phyloP scores from a whole-genome alignment of 306 rosid genomes.

The Sindora glabra region DNA sequence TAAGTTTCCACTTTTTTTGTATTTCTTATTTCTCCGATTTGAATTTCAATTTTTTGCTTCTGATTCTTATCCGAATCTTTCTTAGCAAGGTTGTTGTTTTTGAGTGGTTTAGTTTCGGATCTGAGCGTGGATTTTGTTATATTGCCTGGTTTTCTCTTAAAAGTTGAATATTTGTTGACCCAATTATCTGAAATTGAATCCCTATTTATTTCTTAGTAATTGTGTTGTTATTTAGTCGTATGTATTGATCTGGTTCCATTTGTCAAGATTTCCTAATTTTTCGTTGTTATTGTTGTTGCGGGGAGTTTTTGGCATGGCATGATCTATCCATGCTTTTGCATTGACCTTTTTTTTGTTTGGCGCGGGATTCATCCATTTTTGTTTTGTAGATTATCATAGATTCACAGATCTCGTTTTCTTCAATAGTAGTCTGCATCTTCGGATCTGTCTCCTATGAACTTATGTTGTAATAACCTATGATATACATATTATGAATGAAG shows the following conservation, averaged over 20 bases:
- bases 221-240: neutral
- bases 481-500: too few relatives aligned
- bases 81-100: neutral
- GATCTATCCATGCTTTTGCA: neutral
- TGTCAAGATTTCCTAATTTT: neutral
- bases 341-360: neutral
- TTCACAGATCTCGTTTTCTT: neutral
- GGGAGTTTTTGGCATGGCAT: neutral
- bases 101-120: neutral
- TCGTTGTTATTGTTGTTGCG: neutral
- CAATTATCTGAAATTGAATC: neutral
- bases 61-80: neutral
- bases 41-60: neutral
- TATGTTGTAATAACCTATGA: neutral
- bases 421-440: too few relatives aligned
- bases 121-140: neutral
- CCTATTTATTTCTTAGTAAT: too few relatives aligned
- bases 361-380: neutral
- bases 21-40: neutral
- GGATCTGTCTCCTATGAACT: neutral
- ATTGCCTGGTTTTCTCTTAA: neutral
- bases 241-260: neutral
- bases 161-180: neutral
- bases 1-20: constrained; percentile 17
- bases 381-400: neutral